phyloP scores from a whole-genome alignment of 202 grass and related monocot species.

The Zizania palustris region DNA sequence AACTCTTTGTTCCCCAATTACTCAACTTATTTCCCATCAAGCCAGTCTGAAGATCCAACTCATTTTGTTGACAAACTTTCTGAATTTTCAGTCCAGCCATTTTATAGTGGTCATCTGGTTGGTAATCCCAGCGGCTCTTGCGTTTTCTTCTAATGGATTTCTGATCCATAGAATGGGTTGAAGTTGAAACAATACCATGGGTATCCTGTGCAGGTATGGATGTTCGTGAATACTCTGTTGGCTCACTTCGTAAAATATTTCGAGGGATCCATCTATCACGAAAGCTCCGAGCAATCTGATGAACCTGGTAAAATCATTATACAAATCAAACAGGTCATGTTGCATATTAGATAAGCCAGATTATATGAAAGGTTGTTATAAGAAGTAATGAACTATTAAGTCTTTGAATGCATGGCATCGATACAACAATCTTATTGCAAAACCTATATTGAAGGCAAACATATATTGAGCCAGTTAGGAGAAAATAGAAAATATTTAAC shows the following conservation, averaged over 20 bases:
- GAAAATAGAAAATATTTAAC: slow-evolving; percentile 13
- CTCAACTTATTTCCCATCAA: slow-evolving; percentile 25
- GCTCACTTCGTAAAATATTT: slow-evolving; percentile 49
- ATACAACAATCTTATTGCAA: slow-evolving; percentile 18
- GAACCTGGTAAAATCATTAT: slow-evolving; percentile 66
- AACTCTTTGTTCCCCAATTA: slow-evolving; percentile 27
- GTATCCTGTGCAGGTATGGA: slow-evolving; percentile 27
- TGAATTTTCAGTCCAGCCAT: slow-evolving; percentile 47
- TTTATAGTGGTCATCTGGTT: slow-evolving; percentile 61
- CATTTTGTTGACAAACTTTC: slow-evolving; percentile 40
- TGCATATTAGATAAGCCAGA: slow-evolving; percentile 29
- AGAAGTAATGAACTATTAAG: slow-evolving; percentile 21
- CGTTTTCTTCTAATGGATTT: slow-evolving; percentile 66
- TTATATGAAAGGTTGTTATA: not conserved
- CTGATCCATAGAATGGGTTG: slow-evolving; percentile 32
- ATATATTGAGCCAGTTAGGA: not conserved
- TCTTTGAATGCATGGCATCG: slow-evolving; percentile 21
- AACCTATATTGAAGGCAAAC: slow-evolving; percentile 28
- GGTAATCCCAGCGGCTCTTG: slow-evolving; percentile 89
- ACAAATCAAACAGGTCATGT: slow-evolving; percentile 29
- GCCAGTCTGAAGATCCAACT: slow-evolving; percentile 26
- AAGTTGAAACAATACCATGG: slow-evolving; percentile 33
- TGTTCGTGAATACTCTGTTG: slow-evolving; percentile 46
- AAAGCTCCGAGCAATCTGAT: slow-evolving; percentile 79
- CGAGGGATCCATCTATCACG: slow-evolving; percentile 70